A percentile compares a stretch with the other conserved stretches of the same genome.
These are phyloP conservation scores for Coemansia sp. DNA, from an alignment of 192 early-diverging fungal genomes.

Conservation along the genomic window DNA sequence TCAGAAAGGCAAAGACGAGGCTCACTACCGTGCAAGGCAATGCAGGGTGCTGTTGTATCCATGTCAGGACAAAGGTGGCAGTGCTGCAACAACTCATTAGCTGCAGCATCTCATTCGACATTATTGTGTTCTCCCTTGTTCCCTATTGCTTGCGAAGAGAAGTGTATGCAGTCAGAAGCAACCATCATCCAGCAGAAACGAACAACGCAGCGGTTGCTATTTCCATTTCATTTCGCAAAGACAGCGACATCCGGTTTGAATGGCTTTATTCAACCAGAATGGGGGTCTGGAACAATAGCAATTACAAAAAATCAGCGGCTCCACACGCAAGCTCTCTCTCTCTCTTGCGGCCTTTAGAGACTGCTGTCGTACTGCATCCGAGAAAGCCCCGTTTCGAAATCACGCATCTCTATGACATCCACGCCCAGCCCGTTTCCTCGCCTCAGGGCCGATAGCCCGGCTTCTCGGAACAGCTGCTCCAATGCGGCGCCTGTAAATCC, in stretches of 20 bases:
- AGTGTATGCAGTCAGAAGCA: too few species aligned
- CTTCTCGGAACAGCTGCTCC: constrained; percentile 50
- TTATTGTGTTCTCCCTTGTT: background rate
- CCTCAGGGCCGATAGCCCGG: constrained; percentile 41
- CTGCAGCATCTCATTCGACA: background rate
- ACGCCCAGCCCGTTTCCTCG: constrained; percentile 4
- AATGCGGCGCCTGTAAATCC: constrained; percentile 40
- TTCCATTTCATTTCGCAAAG: too few species aligned
- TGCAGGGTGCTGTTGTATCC: background rate
- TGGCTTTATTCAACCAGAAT: too few species aligned
- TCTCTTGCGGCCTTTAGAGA: background rate
- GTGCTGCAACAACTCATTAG: background rate
- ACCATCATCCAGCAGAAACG: too few species aligned
- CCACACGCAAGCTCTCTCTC: background rate
- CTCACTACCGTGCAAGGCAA: background rate
- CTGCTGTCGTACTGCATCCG: background rate
- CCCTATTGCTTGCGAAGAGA: background rate
- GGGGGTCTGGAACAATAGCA: too few species aligned
- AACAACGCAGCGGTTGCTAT: too few species aligned
- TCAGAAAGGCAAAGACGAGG: background rate
- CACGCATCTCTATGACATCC: constrained; percentile 12
- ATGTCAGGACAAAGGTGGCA: background rate
- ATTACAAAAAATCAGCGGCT: too few species aligned
- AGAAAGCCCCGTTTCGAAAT: constrained; percentile 21
- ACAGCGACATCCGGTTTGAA: too few species aligned